These are phyloP conservation scores for Aphanomyces cochlioides DNA, from an alignment of 352 stramenopile genomes.

Conservation along the genomic window DNA sequence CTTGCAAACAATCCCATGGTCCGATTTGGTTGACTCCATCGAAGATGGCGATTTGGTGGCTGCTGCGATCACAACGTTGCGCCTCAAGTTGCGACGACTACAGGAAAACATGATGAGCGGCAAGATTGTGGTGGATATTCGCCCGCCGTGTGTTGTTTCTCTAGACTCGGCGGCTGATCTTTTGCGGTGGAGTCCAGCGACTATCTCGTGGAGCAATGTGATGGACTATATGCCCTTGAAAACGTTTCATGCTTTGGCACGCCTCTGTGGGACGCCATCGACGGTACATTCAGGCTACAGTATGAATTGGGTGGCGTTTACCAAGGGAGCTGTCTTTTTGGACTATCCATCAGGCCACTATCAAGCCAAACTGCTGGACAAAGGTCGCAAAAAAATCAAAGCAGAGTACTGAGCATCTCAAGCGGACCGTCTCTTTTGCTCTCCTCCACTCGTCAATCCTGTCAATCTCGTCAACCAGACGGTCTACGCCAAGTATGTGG, in stretches of 20 bases:
- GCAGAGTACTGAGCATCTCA: background rate
- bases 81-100: background rate
- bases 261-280: background rate
- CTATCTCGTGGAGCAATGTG: background rate
- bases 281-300: background rate
- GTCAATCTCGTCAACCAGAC: background rate
- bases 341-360: background rate
- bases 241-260: background rate
- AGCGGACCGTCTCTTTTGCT: background rate
- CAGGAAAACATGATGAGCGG: background rate
- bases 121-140: background rate
- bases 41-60: background rate
- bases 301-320: background rate
- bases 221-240: background rate
- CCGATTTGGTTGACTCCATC: background rate
- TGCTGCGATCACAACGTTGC: background rate
- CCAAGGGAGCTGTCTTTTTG: background rate
- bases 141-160: background rate
- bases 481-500: no score
- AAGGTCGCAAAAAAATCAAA: background rate
- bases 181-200: background rate
- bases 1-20: background rate
- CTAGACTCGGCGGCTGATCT: background rate
- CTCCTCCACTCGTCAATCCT: background rate
- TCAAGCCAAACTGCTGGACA: background rate